These are phyloP conservation scores for Trichosporon inkin DNA, from an alignment of 1,284 basidiomycete species.

Conservation along the genomic window DNA sequence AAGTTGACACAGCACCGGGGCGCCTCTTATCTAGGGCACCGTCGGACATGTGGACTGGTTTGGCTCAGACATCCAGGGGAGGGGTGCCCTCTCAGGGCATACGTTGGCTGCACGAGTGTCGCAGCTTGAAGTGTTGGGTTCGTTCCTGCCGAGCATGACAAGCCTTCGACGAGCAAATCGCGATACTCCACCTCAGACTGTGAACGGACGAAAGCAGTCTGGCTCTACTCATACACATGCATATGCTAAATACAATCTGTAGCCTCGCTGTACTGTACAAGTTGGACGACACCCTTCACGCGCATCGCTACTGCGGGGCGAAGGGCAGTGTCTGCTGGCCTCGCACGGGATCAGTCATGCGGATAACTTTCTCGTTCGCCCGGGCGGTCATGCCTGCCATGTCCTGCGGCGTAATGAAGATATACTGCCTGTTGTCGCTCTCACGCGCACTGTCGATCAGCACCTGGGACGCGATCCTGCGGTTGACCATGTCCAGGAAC, in stretches of 20 bases:
- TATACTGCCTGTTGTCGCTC: slow-evolving; percentile 80
- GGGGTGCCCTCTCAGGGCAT: too few relatives aligned
- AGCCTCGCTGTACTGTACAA: background rate
- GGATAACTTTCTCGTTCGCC: slow-evolving; percentile 36
- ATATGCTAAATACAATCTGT: slow-evolving; percentile 2
- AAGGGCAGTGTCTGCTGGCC: slow-evolving; percentile 25
- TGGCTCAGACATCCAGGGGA: too few relatives aligned
- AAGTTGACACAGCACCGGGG: too few relatives aligned
- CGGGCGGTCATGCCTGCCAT: slow-evolving; percentile 41
- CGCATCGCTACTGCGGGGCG: slow-evolving; percentile 2
- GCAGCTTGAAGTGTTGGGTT: too few relatives aligned
- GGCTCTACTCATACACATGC: background rate
- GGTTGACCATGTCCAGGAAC: slow-evolving; percentile 92
- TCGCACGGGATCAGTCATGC: slow-evolving; percentile 42
- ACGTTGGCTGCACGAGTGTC: too few relatives aligned
- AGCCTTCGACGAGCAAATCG: too few relatives aligned
- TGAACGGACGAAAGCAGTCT: too few relatives aligned
- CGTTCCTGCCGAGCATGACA: too few relatives aligned
- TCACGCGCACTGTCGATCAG: slow-evolving; percentile 85
- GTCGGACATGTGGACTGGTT: too few relatives aligned
- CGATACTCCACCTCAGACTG: too few relatives aligned
- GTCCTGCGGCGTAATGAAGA: slow-evolving; percentile 75
- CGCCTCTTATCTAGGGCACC: too few relatives aligned
- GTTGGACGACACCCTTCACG: background rate
- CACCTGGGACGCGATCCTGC: slow-evolving; percentile 85